A percentile compares a stretch with the other conserved stretches of the same genome.
Conservation (phyloP, 2,329 filamentous ascomycete genomes). For the Pseudogymnoascus verrucosus region DNA sequence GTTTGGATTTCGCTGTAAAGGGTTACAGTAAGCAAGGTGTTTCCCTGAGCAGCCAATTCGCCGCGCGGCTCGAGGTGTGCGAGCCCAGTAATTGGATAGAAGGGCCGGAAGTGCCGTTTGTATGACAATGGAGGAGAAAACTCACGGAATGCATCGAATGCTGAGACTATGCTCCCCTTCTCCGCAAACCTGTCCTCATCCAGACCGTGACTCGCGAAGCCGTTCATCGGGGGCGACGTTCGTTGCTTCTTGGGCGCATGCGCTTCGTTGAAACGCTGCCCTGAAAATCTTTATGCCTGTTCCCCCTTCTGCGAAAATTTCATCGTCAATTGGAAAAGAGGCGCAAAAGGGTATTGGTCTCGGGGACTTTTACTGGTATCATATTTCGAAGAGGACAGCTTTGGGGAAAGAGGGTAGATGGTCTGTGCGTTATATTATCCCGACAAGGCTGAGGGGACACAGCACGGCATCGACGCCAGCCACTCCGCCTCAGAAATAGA, state of each 20-base stretch:
- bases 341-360: conserved; percentile 5
- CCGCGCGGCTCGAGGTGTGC: neutral
- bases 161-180: conserved; percentile 60
- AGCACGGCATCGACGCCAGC: neutral
- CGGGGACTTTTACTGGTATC: conserved; percentile 4
- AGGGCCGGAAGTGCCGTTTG: neutral
- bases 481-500: neutral
- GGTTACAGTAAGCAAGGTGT: neutral
- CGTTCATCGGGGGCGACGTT: conserved; percentile 51
- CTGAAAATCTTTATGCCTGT: neutral
- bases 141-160: conserved; percentile 96
- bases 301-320: neutral
- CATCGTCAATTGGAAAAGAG: neutral
- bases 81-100: neutral
- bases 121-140: conserved; percentile 20
- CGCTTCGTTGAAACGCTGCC: conserved; percentile 6
- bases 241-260: conserved; percentile 6
- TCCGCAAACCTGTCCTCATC: conserved; percentile 76
- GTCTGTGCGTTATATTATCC: conserved; percentile 4
- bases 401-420: conserved; percentile 11
- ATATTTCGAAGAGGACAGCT: conserved; percentile 12
- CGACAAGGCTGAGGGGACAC: neutral
- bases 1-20: conserved; percentile 78
- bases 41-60: neutral
- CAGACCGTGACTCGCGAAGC: conserved; percentile 61